Evolutionary conservation across 345 rosid species (phyloP).

Genomic region (Durio zibethinus): DNA sequence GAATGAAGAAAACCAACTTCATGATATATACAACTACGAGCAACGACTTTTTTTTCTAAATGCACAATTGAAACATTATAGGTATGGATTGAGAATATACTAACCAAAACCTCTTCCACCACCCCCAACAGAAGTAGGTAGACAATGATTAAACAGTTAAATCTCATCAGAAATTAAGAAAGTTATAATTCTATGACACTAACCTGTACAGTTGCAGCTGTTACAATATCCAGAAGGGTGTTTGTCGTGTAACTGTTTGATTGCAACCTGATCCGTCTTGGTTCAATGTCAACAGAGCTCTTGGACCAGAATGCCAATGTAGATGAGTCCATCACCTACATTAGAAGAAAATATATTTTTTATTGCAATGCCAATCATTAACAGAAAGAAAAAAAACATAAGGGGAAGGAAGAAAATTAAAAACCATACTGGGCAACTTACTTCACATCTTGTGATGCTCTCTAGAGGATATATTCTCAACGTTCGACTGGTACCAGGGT

Average conservation of each 20-base stretch:
- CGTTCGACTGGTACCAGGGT: conserved; percentile 75
- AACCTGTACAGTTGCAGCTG: conserved; percentile 99
- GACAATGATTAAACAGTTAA: background rate
- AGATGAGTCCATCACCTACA: conserved; percentile 72
- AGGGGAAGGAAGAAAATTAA: background rate
- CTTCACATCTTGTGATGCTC: conserved; percentile 91
- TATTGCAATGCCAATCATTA: background rate
- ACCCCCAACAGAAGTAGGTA: background rate
- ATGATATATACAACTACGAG: background rate
- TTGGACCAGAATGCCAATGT: conserved; percentile 96
- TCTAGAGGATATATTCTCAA: conserved; percentile 95
- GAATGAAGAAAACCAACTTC: background rate
- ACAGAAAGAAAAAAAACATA: background rate
- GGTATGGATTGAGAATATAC: background rate
- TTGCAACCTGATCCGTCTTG: conserved; percentile 91
- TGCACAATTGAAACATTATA: background rate
- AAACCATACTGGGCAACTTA: conserved; percentile 29
- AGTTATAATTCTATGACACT: background rate
- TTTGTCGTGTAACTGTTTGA: conserved; percentile 87
- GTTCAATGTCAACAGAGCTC: conserved; percentile 87
- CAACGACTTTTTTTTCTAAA: background rate
- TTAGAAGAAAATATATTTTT: background rate
- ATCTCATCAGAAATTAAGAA: background rate
- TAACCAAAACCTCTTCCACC: too few species aligned
- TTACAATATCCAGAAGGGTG: conserved; percentile 83